These are phyloP conservation scores for Suillus decipiens DNA, from an alignment of 768 basidiomycete species.

Conservation along the genomic window DNA sequence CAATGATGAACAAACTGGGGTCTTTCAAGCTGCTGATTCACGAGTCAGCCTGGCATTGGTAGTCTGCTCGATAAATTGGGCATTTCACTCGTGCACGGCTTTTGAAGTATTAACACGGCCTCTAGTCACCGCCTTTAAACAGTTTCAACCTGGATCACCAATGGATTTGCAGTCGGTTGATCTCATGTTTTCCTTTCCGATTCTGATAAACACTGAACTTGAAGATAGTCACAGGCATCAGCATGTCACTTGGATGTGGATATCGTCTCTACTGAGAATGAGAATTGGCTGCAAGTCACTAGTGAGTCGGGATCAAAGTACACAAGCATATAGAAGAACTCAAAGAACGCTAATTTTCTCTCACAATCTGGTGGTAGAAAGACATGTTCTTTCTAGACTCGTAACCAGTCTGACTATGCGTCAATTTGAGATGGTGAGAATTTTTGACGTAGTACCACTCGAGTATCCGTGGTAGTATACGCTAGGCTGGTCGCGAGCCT, in stretches of 20 bases:
- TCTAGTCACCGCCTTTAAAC: not conserved
- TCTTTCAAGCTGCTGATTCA: not conserved
- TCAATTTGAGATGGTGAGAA: too few species aligned
- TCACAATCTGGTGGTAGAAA: not conserved
- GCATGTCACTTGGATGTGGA: not conserved
- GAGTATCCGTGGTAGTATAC: too few species aligned
- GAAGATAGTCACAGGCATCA: not conserved
- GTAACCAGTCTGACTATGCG: too few species aligned
- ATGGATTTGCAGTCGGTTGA: not conserved
- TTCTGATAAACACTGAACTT: not conserved
- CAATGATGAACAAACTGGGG: not conserved
- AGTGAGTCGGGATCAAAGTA: not conserved
- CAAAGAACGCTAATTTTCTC: not conserved
- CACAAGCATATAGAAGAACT: not conserved
- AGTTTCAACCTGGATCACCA: not conserved
- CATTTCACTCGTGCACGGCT: not conserved
- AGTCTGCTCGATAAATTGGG: not conserved
- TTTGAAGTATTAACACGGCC: not conserved
- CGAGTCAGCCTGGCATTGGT: too few species aligned
- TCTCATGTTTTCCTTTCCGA: not conserved
- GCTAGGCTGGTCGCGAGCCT: too few species aligned
- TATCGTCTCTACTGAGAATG: not conserved
- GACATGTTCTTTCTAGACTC: too few species aligned
- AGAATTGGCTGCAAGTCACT: not conserved
- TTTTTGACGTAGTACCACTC: too few species aligned